phyloP scores from a whole-genome alignment of 164 flowering plant species.

The Liriodendron chinense region DNA sequence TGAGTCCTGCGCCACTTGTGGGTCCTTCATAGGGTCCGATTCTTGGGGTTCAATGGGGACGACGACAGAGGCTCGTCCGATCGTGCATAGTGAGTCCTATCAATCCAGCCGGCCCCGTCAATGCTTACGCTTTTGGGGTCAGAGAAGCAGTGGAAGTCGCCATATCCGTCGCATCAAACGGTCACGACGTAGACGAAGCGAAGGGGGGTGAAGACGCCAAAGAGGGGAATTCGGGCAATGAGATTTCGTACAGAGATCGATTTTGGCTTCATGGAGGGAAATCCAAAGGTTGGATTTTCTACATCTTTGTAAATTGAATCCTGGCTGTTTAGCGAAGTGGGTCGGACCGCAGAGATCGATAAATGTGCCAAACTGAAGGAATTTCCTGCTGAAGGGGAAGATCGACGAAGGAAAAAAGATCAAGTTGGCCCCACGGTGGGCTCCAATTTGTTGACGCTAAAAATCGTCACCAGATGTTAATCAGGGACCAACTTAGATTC shows the following conservation, averaged over 20 bases:
- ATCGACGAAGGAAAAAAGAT: constrained; percentile 28
- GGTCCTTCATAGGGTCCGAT: constrained; percentile 47
- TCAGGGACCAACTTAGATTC: too few relatives aligned
- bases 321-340: constrained; percentile 40
- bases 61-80: constrained; percentile 1
- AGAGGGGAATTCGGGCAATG: constrained; percentile 50
- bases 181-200: constrained; percentile 76
- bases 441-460: too few relatives aligned
- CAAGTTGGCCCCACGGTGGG: not conserved
- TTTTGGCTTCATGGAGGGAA: constrained; percentile 60
- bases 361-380: too few relatives aligned
- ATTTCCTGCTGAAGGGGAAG: constrained; percentile 81
- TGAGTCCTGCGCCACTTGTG: constrained; percentile 56
- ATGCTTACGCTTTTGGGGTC: constrained; percentile 43
- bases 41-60: constrained; percentile 6
- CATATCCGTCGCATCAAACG: constrained; percentile 44
- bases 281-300: not conserved
- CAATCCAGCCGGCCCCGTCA: constrained; percentile 23
- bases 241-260: constrained; percentile 46
- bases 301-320: too few relatives aligned
- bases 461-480: too few relatives aligned
- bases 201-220: constrained; percentile 42
- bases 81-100: constrained; percentile 13
- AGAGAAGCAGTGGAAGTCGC: constrained; percentile 81
- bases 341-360: too few relatives aligned